Conservation (phyloP, 805 yeast species). For the Kregervanrija fluxuum region DNA sequence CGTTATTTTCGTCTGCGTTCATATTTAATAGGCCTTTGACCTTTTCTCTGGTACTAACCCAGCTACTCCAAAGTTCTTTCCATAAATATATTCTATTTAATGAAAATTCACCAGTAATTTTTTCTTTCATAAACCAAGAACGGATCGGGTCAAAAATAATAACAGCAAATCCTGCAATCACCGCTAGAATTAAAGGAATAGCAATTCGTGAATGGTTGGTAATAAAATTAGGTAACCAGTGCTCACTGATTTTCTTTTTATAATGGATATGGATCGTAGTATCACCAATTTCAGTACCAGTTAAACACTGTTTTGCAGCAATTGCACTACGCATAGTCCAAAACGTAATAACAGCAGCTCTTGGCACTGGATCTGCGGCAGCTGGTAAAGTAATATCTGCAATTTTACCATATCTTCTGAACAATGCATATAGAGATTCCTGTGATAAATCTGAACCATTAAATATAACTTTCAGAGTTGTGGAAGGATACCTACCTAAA, state of each 20-base stretch:
- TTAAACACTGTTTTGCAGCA: conserved; percentile 83
- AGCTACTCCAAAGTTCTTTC: conserved; percentile 29
- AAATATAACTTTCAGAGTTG: conserved; percentile 55
- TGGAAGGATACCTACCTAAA: conserved; percentile 66
- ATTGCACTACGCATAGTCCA: conserved; percentile 59
- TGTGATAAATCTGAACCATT: conserved; percentile 74
- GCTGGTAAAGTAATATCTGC: conserved; percentile 60
- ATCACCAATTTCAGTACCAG: conserved; percentile 62
- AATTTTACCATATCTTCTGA: conserved; percentile 84
- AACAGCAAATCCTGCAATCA: conserved; percentile 76
- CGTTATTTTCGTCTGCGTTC: conserved; percentile 8
- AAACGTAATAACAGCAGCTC: conserved; percentile 50
- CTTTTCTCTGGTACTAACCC: conserved; percentile 20
- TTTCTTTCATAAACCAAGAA: conserved; percentile 66
- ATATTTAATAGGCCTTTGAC: conserved; percentile 19
- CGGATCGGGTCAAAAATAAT: conserved; percentile 90
- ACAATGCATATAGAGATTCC: conserved; percentile 68
- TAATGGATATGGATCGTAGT: conserved; percentile 72
- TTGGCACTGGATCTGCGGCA: conserved; percentile 37
- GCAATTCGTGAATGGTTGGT: conserved; percentile 75
- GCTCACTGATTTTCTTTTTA: conserved; percentile 46
- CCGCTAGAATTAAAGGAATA: conserved; percentile 71
- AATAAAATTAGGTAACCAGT: conserved; percentile 49
- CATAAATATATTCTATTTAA: conserved; percentile 28
- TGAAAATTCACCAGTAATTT: conserved; percentile 55